phyloP scores from a whole-genome alignment of 139 green algal species.

The Asterochloris sp. region DNA sequence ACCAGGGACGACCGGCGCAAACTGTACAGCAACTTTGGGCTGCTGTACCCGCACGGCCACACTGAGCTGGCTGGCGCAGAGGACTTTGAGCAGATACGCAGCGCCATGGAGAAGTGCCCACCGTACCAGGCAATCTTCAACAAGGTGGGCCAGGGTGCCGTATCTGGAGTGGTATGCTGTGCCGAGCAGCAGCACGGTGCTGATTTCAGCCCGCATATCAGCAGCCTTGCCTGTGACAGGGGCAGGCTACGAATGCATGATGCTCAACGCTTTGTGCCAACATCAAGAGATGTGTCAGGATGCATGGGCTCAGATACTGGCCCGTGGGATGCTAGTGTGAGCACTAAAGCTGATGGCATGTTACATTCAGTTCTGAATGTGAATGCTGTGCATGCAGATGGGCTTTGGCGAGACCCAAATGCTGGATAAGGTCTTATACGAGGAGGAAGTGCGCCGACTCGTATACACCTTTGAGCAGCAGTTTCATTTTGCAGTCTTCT shows the following conservation, averaged over 20 bases:
- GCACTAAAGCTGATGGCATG: no score
- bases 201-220: background rate
- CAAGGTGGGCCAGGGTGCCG: conserved; percentile 47
- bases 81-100: conserved; percentile 94
- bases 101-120: conserved; percentile 85
- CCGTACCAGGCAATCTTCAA: conserved; percentile 83
- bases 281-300: no score
- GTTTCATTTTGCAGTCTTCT: conserved; percentile 85
- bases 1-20: conserved; percentile 93
- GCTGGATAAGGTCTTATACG: conserved; percentile 94
- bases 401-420: conserved; percentile 86
- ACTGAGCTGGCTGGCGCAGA: conserved; percentile 89
- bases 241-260: background rate
- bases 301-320: no score
- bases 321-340: no score
- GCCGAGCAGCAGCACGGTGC: background rate
- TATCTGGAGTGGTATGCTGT: background rate
- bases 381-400: conserved; percentile 46
- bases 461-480: conserved; percentile 86
- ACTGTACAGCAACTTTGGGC: conserved; percentile 94
- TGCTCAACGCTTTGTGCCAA: background rate
- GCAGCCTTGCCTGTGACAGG: background rate
- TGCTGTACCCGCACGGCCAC: conserved; percentile 88
- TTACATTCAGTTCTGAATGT: background rate
- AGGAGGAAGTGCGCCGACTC: conserved; percentile 84